Conservation (phyloP, 2,329 filamentous ascomycete genomes). For the Stachybotrys elegans region DNA sequence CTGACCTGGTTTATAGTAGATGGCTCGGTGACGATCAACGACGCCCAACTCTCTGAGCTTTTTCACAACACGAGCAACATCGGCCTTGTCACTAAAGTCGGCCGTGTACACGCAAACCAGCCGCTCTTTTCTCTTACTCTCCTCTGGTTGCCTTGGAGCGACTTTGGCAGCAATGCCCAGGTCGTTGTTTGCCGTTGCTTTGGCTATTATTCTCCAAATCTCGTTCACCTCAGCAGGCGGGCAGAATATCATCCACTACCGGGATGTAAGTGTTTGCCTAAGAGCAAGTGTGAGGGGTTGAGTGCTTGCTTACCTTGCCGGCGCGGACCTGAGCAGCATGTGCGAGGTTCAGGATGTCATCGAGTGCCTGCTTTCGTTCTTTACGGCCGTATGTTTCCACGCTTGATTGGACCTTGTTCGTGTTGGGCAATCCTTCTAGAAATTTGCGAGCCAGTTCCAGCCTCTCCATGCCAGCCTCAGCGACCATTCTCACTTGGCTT, state of each 20-base stretch:
- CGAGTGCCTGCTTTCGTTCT: slow-evolving; percentile 42
- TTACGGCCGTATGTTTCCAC: slow-evolving; percentile 43
- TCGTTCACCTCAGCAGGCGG: slow-evolving; percentile 48
- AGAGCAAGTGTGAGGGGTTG: background rate
- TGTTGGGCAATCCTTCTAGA: slow-evolving; percentile 39
- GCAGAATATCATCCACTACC: slow-evolving; percentile 72
- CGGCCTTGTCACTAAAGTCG: slow-evolving; percentile 64
- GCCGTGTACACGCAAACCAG: slow-evolving; percentile 75
- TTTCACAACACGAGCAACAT: slow-evolving; percentile 63
- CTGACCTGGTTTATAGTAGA: slow-evolving; percentile 76
- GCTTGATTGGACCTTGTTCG: slow-evolving; percentile 25
- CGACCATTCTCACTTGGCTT: slow-evolving; percentile 43
- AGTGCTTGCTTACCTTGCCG: slow-evolving; percentile 55
- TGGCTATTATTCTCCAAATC: slow-evolving; percentile 62
- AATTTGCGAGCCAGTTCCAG: slow-evolving; percentile 42
- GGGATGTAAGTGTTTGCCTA: slow-evolving; percentile 20
- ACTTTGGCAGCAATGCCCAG: slow-evolving; percentile 73
- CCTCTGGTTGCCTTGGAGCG: slow-evolving; percentile 43
- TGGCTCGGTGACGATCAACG: slow-evolving; percentile 41
- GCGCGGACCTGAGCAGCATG: slow-evolving; percentile 49
- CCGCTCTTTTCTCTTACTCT: slow-evolving; percentile 36
- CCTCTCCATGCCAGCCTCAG: slow-evolving; percentile 46
- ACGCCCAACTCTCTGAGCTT: slow-evolving; percentile 59
- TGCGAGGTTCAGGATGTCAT: slow-evolving; percentile 58
- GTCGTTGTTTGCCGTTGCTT: slow-evolving; percentile 61